These are phyloP conservation scores for Acer campestre DNA, from an alignment of 345 rosid species.

Conservation along the genomic window DNA sequence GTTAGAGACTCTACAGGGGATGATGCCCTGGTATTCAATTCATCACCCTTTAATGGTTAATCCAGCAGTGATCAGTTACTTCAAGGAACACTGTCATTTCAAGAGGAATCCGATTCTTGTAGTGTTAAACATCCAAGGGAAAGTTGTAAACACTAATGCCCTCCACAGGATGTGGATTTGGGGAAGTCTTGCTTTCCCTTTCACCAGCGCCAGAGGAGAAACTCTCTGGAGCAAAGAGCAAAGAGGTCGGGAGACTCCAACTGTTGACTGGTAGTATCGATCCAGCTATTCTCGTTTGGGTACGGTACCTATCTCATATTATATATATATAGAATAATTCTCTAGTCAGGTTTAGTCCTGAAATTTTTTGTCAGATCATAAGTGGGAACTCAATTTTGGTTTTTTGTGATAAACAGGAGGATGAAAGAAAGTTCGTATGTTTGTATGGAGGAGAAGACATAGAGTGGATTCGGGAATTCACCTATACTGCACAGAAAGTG, in stretches of 20 bases:
- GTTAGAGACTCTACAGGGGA: constrained; percentile 33
- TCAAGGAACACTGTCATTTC: constrained; percentile 63
- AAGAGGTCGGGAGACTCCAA: constrained; percentile 52
- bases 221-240: constrained; percentile 60
- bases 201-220: constrained; percentile 55
- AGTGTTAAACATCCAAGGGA: constrained; percentile 58
- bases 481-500: constrained; percentile 23
- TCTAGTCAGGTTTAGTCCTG: too few relatives aligned
- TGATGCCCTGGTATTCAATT: constrained; percentile 68
- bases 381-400: background rate
- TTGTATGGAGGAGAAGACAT: constrained; percentile 63
- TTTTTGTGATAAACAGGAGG: constrained; percentile 32
- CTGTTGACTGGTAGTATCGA: constrained; percentile 49
- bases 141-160: constrained; percentile 48
- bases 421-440: constrained; percentile 43
- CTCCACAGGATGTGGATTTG: constrained; percentile 75
- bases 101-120: constrained; percentile 54
- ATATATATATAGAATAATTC: too few relatives aligned
- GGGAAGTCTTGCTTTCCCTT: constrained; percentile 61
- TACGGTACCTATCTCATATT: background rate
- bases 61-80: constrained; percentile 46
- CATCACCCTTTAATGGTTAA: constrained; percentile 51
- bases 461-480: constrained; percentile 56
- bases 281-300: constrained; percentile 42
- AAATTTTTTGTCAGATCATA: too few relatives aligned